Conservation (phyloP, 176 grass and related monocot genomes). For the Triticum monococcum region DNA sequence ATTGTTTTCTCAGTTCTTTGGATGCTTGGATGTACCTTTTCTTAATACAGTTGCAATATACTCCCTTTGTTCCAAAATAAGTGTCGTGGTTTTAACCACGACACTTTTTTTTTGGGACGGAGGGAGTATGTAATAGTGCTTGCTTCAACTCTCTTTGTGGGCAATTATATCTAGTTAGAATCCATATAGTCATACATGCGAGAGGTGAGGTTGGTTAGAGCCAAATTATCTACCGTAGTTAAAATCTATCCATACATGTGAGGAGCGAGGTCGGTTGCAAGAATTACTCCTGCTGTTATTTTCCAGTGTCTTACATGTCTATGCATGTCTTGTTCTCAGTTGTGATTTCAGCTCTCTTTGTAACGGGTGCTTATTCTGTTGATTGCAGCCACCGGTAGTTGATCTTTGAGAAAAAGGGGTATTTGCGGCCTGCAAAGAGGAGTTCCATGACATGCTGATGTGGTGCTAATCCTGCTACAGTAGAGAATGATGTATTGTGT, state of each 20-base stretch:
- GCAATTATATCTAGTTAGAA: neutral
- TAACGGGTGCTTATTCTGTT: neutral
- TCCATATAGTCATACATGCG: neutral
- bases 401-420: neutral
- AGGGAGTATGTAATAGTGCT: neutral
- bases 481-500: neutral
- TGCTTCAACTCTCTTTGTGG: neutral
- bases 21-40: conserved; percentile 1
- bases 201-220: neutral
- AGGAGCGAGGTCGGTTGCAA: neutral
- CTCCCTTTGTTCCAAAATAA: no score
- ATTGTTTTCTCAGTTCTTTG: conserved; percentile 8
- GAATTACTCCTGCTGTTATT: neutral
- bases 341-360: neutral
- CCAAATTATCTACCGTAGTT: neutral
- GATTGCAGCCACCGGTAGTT: neutral
- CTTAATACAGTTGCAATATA: neutral
- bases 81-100: no score
- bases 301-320: neutral
- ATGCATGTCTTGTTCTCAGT: neutral
- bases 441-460: conserved; percentile 14
- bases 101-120: no score
- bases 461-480: neutral
- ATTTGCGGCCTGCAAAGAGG: neutral
- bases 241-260: neutral